Base-by-base conservation (phyloP, 331 rosid species). In the Saraca asoca region DNA sequence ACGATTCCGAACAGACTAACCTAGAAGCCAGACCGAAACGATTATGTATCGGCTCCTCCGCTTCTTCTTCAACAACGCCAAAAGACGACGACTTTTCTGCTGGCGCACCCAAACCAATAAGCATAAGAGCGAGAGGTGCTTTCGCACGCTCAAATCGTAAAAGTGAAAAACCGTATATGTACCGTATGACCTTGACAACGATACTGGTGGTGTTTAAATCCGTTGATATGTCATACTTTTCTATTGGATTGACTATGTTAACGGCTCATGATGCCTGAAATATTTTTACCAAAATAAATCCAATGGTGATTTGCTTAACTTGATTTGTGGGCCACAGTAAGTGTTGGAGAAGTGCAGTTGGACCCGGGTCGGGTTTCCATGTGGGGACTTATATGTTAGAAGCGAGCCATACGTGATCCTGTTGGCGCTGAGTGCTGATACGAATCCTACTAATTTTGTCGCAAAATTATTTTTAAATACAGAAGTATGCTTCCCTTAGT, bases 11-110 rank as follows among this genome's bases (percentile, higher is more conserved):
- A 38, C 52, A 53, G 7, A 10, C 19, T 43, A 56, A 77, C 79
- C 82, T 56, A 16, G 15, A 29, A 43, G 72, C 41, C 65, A 52
- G 79, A 72, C 62, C 56, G 53, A 61, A 12, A 49, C 43, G 44
- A 37, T n/a, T n/a, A n/a, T n/a, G n/a, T n/a, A n/a, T n/a, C n/a
- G n/a, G 3, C 15, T 58, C 12, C 9, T 34, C 46, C 37, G 33
- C 13, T 13, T 35, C 17, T 50, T 44, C 19, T 5, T 33, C 59
- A 1, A 14, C 58, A 54, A 31, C 58, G 33, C 55, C 75, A 43
- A n/a, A n/a, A n/a, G n/a, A 48, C 41, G 61, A 62, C n/a, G 56
- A 44, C 51, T 74, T 74, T 58, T 51, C 54, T 12, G 31, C 34
- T 12, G 41, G 56, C 29, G 51, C 8, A 3, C 24, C 59, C 35